These are phyloP conservation scores for Boletus bicolor DNA, from an alignment of 768 basidiomycete genomes.

Conservation along the genomic window DNA sequence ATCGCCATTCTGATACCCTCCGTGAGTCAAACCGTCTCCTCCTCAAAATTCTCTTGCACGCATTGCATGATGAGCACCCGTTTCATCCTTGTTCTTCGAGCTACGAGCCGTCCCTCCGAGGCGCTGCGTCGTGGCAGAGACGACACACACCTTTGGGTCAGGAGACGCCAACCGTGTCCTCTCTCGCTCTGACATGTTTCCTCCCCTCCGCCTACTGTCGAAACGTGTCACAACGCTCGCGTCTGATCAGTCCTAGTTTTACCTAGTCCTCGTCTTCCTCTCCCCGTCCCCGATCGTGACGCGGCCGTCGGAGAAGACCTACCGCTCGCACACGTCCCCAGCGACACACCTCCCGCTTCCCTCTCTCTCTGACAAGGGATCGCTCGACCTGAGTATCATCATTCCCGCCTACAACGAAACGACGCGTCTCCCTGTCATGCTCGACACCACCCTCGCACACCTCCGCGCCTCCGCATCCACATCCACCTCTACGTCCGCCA, in stretches of 20 bases:
- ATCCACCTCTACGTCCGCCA: neutral
- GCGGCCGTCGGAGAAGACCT: constrained; percentile 65
- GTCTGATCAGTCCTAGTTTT: constrained; percentile 48
- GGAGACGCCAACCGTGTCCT: constrained; percentile 35
- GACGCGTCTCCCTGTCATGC: constrained; percentile 80
- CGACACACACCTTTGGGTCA: constrained; percentile 55
- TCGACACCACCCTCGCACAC: constrained; percentile 68
- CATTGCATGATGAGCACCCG: constrained; percentile 53
- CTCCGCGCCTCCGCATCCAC: constrained; percentile 36
- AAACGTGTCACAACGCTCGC: neutral
- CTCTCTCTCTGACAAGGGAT: constrained; percentile 50
- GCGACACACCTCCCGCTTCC: constrained; percentile 54
- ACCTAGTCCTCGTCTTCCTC: constrained; percentile 67
- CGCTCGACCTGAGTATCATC: constrained; percentile 74
- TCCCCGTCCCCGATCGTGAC: constrained; percentile 68
- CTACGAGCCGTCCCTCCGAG: constrained; percentile 47
- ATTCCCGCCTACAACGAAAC: constrained; percentile 93
- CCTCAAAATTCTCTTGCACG: neutral
- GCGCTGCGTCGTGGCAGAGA: constrained; percentile 60
- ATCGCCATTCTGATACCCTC: constrained; percentile 22
- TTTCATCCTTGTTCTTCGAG: constrained; percentile 97
- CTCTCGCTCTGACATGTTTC: constrained; percentile 27
- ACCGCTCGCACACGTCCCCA: constrained; percentile 54
- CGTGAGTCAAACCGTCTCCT: constrained; percentile 23
- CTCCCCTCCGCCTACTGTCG: neutral